Evolutionary conservation across 106 monocot species (phyloP), one percentile per base, ranked within the genome.

Genomic region (Apostasia ramifera): DNA sequence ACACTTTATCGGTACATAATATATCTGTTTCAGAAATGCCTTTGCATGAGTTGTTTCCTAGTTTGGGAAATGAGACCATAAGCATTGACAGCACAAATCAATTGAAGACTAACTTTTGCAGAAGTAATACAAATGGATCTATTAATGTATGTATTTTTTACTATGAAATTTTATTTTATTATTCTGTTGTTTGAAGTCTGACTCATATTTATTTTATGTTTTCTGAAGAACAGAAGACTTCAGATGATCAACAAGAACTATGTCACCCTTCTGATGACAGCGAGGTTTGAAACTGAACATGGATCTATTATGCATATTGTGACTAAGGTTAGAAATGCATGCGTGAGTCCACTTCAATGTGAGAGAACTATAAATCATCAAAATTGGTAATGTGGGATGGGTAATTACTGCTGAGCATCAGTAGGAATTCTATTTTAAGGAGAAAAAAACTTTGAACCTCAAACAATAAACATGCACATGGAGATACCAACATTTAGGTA

Each of bases 141-240:
- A 48, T 0, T 6, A 48, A 65, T 46, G 65, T 65, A n/a, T 47
- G 48, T 43, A 10, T 65, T 26, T 65, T 65, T 11, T 65, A 15
- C 65, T 48, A 2, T 8, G 10, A 0, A 14, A 3, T 26, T 3
- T 15, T 65, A 49, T 65, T 65, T 65, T 65, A 48, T 48, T 48
- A 44, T 47, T 5, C 8, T 63, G 14, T 5, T 65, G 26, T 65
- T 65, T 65, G 64, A 65, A 62, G n/a, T 12, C 62, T 62, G 62
- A 62, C 43, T 3, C 11, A 62, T 13, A 45, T 62, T 5, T 60
- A 10, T 47, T 63, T 45, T 63, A 4, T 65, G 26, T 65, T 65
- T 12, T 44, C 47, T 65, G 48, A 49, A 65, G 65, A 65, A 65
- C 65, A 65, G 65, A 48, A 47, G 46, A 48, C 48, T 65, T 48